phyloP scores from a whole-genome alignment of 768 basidiomycete species.

The Boletus rufocinnamomeus region DNA sequence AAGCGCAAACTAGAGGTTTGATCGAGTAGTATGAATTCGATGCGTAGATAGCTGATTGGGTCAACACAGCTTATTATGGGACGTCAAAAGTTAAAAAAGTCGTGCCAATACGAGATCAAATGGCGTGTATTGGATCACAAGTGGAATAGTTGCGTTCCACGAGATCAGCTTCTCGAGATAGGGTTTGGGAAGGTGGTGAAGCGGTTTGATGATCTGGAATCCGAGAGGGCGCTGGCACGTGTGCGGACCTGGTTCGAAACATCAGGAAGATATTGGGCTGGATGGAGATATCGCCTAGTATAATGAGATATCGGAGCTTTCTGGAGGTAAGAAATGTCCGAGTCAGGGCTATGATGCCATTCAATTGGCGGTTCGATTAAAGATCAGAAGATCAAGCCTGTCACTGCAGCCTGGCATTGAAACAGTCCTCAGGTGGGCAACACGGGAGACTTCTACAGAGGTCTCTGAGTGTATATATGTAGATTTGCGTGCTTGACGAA shows the following conservation, averaged over 20 bases:
- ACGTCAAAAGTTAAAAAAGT: constrained; percentile 96
- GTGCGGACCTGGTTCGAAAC: constrained; percentile 78
- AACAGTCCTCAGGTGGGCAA: constrained; percentile 82
- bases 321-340: constrained; percentile 72
- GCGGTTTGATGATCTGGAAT: constrained; percentile 95
- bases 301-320: constrained; percentile 93
- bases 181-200: constrained; percentile 89
- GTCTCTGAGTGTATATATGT: constrained; percentile 41
- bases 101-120: constrained; percentile 90
- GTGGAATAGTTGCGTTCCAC: constrained; percentile 89
- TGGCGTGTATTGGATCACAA: constrained; percentile 83
- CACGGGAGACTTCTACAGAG: background rate
- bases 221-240: constrained; percentile 94
- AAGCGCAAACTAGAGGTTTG: constrained; percentile 87
- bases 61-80: constrained; percentile 74
- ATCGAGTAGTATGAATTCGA: constrained; percentile 17
- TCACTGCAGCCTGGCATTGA: constrained; percentile 94
- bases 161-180: constrained; percentile 82
- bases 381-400: constrained; percentile 95
- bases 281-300: constrained; percentile 99
- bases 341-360: constrained; percentile 13
- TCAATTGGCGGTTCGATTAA: constrained; percentile 17
- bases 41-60: constrained; percentile 17
- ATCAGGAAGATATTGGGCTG: constrained; percentile 92
- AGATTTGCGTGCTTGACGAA: constrained; percentile 73